Evolutionary conservation across 768 basidiomycete genomes (phyloP).

Genomic region (Tricholoma saponaceum): DNA sequence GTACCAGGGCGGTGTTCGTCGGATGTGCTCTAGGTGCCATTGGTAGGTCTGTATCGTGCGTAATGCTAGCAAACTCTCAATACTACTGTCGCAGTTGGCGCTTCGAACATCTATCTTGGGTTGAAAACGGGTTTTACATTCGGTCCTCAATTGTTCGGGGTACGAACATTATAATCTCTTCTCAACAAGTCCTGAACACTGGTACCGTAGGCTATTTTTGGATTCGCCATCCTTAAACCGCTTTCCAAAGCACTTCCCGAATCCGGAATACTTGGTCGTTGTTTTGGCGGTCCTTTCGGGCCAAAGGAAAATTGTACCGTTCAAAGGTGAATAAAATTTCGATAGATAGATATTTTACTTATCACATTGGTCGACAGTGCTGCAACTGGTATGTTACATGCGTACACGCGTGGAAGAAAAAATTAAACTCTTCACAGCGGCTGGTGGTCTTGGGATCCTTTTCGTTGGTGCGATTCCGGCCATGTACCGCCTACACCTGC

Average conservation of each 20-base stretch:
- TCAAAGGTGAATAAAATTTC: constrained; percentile 35
- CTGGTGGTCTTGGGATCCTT: constrained; percentile 56
- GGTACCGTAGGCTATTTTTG: constrained; percentile 39
- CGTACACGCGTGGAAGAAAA: constrained; percentile 2
- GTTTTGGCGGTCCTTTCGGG: constrained; percentile 54
- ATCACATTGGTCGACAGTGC: constrained; percentile 25
- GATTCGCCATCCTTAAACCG: constrained; percentile 58
- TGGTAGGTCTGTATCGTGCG: constrained; percentile 15
- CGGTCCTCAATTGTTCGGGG: constrained; percentile 59
- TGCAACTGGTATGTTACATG: constrained; percentile 37
- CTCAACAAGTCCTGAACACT: not conserved
- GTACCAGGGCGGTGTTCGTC: constrained; percentile 40
- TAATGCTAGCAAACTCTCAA: not conserved
- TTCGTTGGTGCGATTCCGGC: constrained; percentile 60
- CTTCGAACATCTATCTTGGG: constrained; percentile 65
- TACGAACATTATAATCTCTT: constrained; percentile 20
- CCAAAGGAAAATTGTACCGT: constrained; percentile 68
- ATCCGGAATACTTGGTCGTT: constrained; percentile 37
- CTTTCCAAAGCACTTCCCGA: constrained; percentile 46
- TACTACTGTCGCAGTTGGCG: constrained; percentile 32
- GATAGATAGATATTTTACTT: not conserved
- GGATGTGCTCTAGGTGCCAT: constrained; percentile 49
- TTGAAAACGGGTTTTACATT: constrained; percentile 68
- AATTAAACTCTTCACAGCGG: constrained; percentile 25
- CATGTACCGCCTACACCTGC: constrained; percentile 50